These are phyloP conservation scores for Pinus taeda DNA, from an alignment of 75 land plant genomes.

Conservation along the genomic window DNA sequence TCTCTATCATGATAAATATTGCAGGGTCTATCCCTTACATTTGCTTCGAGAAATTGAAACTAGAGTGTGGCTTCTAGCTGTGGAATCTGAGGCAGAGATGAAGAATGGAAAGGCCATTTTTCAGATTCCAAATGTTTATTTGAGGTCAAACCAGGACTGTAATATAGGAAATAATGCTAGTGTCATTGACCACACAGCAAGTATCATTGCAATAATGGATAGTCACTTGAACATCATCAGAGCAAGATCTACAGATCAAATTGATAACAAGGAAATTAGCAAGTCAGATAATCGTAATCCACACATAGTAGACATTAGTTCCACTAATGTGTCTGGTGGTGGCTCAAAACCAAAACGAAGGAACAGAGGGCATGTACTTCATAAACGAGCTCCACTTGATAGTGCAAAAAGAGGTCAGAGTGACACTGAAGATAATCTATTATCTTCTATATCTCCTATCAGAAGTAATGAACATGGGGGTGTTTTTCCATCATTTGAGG, in stretches of 20 bases:
- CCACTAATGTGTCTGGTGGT: conserved; percentile 13
- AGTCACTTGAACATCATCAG: conserved; percentile 64
- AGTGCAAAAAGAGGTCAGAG: conserved; percentile 28
- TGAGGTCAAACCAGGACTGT: conserved; percentile 20
- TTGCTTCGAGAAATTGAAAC: conserved; percentile 95
- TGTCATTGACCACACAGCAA: conserved; percentile 79
- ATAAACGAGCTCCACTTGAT: conserved; percentile 40
- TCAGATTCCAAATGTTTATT: conserved; percentile 8
- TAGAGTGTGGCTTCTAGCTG: conserved; percentile 96
- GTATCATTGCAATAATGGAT: conserved; percentile 75
- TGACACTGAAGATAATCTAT: conserved; percentile 38
- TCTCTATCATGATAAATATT: conserved; percentile 4
- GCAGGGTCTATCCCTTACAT: conserved; percentile 89
- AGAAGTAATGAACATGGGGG: conserved; percentile 15
- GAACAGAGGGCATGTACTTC: conserved; percentile 37
- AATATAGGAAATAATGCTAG: conserved; percentile 33
- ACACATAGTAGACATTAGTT: conserved; percentile 20
- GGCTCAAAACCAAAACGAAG: conserved; percentile 58
- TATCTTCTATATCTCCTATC: conserved; percentile 7
- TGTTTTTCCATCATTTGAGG: conserved; percentile 38
- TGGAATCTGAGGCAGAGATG: conserved; percentile 75
- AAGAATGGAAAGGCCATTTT: conserved; percentile 43
- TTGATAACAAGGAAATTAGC: conserved; percentile 34
- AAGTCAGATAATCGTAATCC: conserved; percentile 16
- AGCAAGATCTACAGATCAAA: conserved; percentile 30